Evolutionary conservation across 305 asterid species (phyloP).

Genomic region (Solanum hybrid): DNA sequence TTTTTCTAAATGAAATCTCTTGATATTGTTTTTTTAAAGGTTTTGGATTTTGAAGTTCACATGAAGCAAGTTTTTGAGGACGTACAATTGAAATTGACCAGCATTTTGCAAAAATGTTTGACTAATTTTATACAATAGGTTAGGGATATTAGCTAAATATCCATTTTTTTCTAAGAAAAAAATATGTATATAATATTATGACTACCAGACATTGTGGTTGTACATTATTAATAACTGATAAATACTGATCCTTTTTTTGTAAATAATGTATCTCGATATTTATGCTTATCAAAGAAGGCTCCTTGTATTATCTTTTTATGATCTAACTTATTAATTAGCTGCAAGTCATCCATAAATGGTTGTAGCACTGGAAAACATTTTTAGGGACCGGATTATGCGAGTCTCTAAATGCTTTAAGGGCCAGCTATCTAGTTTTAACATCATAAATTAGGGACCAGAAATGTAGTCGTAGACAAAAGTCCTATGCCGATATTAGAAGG

Average conservation of each 20-base stretch:
- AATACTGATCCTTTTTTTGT: neutral
- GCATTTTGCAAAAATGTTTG: neutral
- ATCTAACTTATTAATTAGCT: neutral
- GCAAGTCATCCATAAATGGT: neutral
- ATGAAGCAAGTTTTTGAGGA: neutral
- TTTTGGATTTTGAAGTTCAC: neutral
- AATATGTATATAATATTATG: neutral
- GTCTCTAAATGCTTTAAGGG: neutral
- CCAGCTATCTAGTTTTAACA: neutral
- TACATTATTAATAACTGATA: neutral
- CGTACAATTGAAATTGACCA: neutral
- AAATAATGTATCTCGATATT: neutral
- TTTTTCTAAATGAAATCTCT: neutral
- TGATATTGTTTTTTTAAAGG: neutral
- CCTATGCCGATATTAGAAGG: too few relatives aligned
- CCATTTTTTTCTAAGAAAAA: neutral
- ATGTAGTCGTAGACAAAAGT: neutral
- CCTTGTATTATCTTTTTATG: neutral
- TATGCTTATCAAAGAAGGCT: neutral
- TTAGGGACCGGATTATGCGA: neutral
- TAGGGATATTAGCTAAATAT: neutral
- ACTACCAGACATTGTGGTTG: neutral
- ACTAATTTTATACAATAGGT: neutral
- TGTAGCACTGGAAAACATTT: neutral
- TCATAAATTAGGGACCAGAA: neutral